These are phyloP conservation scores for Cadophora sp. DNA, from an alignment of 2,329 filamentous ascomycete species.

Conservation along the genomic window DNA sequence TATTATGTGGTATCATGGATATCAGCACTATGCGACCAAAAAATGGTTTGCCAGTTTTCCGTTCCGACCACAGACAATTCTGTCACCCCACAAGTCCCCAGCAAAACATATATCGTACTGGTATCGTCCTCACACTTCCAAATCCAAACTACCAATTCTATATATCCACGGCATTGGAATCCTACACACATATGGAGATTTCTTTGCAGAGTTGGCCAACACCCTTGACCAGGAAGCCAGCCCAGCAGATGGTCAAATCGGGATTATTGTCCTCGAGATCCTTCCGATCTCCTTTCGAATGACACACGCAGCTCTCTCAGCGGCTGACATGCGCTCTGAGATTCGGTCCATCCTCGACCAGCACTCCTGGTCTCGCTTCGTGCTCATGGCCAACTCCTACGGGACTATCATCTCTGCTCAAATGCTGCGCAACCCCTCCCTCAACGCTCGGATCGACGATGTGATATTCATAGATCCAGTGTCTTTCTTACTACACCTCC, in stretches of 20 bases:
- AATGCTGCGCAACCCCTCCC: conserved; percentile 52
- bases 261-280: conserved; percentile 62
- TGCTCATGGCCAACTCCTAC: conserved; percentile 57
- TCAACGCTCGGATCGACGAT: conserved; percentile 51
- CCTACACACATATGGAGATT: conserved; percentile 59
- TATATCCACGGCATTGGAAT: conserved; percentile 68
- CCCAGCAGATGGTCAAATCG: conserved; percentile 54
- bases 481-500: conserved; percentile 62
- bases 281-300: conserved; percentile 62
- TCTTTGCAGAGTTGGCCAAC: conserved; percentile 53
- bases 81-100: conserved; percentile 51
- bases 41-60: conserved; percentile 50
- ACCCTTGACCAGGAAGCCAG: conserved; percentile 13
- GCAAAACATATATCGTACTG: conserved; percentile 59
- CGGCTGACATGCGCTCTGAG: conserved; percentile 56
- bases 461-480: conserved; percentile 63
- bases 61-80: conserved; percentile 53
- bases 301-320: conserved; percentile 53
- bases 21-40: conserved; percentile 44
- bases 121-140: conserved; percentile 63
- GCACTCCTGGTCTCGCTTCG: conserved; percentile 57
- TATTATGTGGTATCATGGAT: conserved; percentile 33
- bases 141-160: conserved; percentile 58
- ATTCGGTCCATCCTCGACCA: conserved; percentile 56
- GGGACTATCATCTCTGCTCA: conserved; percentile 60